phyloP scores from a whole-genome alignment of 495 filamentous ascomycete genomes.

The Talaromyces trachyspermus region DNA sequence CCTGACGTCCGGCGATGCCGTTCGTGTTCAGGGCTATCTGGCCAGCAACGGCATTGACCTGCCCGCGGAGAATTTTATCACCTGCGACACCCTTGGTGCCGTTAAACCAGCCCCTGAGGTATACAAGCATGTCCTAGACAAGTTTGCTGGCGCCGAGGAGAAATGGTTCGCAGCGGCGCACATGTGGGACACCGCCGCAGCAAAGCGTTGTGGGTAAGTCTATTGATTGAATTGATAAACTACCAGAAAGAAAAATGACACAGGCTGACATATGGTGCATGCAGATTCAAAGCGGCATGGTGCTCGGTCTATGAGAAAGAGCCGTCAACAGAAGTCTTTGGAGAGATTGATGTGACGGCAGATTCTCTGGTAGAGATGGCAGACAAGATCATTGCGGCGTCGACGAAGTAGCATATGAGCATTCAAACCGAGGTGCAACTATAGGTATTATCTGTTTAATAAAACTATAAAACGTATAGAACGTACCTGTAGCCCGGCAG shows the following conservation, averaged over 20 bases:
- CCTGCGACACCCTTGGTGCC: slow-evolving; percentile 24
- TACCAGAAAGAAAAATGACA: not conserved
- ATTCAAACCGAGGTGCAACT: too few relatives aligned
- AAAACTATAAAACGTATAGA: too few relatives aligned
- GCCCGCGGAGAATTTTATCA: slow-evolving; percentile 32
- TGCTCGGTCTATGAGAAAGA: slow-evolving; percentile 29
- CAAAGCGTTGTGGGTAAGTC: too few relatives aligned
- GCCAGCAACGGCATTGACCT: slow-evolving; percentile 25
- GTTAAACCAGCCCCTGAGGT: slow-evolving; percentile 27
- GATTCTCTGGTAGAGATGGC: slow-evolving; percentile 33
- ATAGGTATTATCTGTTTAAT: too few relatives aligned
- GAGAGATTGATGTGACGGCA: slow-evolving; percentile 32
- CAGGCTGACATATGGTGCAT: not conserved
- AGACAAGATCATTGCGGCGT: slow-evolving; percentile 27
- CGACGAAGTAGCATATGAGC: not conserved
- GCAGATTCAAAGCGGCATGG: slow-evolving; percentile 31
- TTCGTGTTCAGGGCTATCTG: slow-evolving; percentile 34
- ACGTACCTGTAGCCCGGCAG: too few relatives aligned
- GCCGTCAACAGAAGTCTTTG: slow-evolving; percentile 26
- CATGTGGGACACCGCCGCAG: slow-evolving; percentile 36
- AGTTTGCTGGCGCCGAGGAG: slow-evolving; percentile 12
- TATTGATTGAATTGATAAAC: too few relatives aligned
- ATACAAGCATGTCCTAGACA: slow-evolving; percentile 20
- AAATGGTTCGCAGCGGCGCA: slow-evolving; percentile 33
- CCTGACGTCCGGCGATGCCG: slow-evolving; percentile 32